These are phyloP conservation scores for Glomus cerebriforme DNA, from an alignment of 192 early-diverging fungal genomes.

Conservation along the genomic window DNA sequence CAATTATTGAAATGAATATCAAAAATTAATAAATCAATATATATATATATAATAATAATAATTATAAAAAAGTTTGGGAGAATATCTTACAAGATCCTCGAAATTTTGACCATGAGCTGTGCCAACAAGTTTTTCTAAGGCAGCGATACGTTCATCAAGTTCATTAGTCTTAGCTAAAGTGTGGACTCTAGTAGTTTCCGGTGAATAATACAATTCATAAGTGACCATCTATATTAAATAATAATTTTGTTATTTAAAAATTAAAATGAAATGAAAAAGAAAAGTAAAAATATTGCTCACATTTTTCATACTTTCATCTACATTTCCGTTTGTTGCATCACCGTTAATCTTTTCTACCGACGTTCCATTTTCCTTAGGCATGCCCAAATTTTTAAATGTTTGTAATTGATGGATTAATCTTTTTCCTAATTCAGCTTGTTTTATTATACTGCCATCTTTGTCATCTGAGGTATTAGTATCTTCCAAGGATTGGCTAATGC, in stretches of 20 bases:
- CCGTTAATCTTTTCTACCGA: slow-evolving; percentile 23
- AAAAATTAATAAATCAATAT: not conserved
- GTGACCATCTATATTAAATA: slow-evolving; percentile 53
- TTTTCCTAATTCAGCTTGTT: slow-evolving; percentile 54
- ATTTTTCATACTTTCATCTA: slow-evolving; percentile 11
- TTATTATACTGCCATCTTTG: slow-evolving; percentile 39
- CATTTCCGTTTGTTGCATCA: not conserved
- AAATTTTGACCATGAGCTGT: slow-evolving; percentile 61
- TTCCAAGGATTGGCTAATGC: slow-evolving; percentile 49
- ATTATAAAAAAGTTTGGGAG: not conserved
- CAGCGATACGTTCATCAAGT: slow-evolving; percentile 67
- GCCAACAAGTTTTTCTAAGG: slow-evolving; percentile 70
- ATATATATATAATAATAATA: too few species aligned
- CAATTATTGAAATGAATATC: not conserved
- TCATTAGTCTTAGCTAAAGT: slow-evolving; percentile 60
- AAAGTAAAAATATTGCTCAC: not conserved
- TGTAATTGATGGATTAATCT: slow-evolving; percentile 55
- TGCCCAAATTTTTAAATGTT: slow-evolving; percentile 46
- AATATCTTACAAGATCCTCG: slow-evolving; percentile 47
- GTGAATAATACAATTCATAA: slow-evolving; percentile 75
- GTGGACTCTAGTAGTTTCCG: slow-evolving; percentile 55
- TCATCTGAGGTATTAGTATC: slow-evolving; percentile 24
- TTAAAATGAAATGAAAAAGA: not conserved
- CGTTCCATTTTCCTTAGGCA: slow-evolving; percentile 23
- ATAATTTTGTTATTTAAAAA: not conserved